Evolutionary conservation across 495 filamentous ascomycete species (phyloP), one percentile per base, ranked within the genome.

Genomic region (Achaetomiella virescens): DNA sequence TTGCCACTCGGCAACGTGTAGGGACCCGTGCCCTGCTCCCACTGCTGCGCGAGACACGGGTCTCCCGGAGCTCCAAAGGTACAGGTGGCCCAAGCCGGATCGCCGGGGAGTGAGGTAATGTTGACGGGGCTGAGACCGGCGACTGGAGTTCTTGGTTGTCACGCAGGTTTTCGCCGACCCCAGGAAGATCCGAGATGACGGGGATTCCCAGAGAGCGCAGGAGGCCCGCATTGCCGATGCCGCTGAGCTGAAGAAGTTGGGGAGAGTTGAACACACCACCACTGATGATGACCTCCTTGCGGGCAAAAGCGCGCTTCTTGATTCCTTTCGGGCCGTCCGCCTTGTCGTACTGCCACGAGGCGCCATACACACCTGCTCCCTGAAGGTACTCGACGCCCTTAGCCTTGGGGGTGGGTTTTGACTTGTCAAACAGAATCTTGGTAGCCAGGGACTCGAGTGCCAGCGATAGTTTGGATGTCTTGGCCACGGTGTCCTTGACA

Each of bases 181-280:
- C 81, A 9, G 79, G 80, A 1, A 77, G 60, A 22, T 81, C 67
- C 2, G 74, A 62, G 18, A 72, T 57, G 24, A 76, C 70, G n/a
- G 70, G 60, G 41, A 85, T 82, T 10, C 64, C 65, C 52, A 75
- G 70, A 40, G 75, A 69, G 1, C 65, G 52, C 12, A 83, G 67
- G 44, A 82, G 78, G 0, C 71, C 68, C 8, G 67, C 70, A 0
- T 78, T 72, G 0, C 82, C 81, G 47, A 84, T 76, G 9, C 80
- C 81, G 17, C 72, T 78, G 3, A 79, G 76, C 55, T 81, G 77
- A 10, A 84, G 67, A 15, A 84, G 74, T 38, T 81, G 74, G 18
- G 81, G 81, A 20, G 76, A 75, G 70, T 80, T 81, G 67, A 81
- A 83, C 17, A 78, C 69, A 3, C 81, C 81, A 10, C 72, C 74